Percentiles rank a stretch among this genome's conserved stretches.
phyloP scores from a whole-genome alignment of 495 filamentous ascomycete species.

The Aspergillus diversus region DNA sequence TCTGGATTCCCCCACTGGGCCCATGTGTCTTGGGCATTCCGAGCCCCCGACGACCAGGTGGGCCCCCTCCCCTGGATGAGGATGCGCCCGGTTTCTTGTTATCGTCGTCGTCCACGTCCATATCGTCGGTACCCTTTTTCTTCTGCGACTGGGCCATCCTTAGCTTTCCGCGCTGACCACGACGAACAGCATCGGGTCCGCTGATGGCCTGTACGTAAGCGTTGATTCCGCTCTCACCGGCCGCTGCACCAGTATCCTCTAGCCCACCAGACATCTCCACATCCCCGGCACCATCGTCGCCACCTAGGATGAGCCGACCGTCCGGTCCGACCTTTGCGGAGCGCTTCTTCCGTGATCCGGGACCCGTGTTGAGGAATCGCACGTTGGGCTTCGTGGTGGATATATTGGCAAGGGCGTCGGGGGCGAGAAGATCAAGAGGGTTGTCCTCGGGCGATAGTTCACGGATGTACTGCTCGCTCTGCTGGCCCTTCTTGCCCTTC shows the following conservation, averaged over 20 bases:
- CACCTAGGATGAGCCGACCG: constrained; percentile 84
- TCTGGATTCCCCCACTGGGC: constrained; percentile 42
- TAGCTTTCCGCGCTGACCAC: constrained; percentile 81
- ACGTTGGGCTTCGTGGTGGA: constrained; percentile 82
- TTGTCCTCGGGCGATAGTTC: constrained; percentile 82
- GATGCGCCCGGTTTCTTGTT: constrained; percentile 2
- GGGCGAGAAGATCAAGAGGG: constrained; percentile 89
- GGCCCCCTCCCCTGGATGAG: constrained; percentile 21
- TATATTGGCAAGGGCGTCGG: constrained; percentile 86
- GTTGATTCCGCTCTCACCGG: constrained; percentile 66
- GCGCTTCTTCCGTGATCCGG: constrained; percentile 50
- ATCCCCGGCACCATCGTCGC: constrained; percentile 55
- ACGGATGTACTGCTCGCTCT: constrained; percentile 78
- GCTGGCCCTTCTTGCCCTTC: constrained; percentile 44
- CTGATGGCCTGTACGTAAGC: constrained; percentile 91
- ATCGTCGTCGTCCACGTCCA: constrained; percentile 67
- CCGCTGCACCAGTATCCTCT: constrained; percentile 39
- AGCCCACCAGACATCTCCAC: constrained; percentile 65
- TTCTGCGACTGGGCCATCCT: constrained; percentile 76
- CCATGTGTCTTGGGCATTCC: constrained; percentile 51
- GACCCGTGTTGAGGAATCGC: constrained; percentile 47
- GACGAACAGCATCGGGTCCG: constrained; percentile 77
- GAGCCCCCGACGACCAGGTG: constrained; percentile 45
- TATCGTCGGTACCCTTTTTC: constrained; percentile 62
- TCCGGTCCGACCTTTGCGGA: constrained; percentile 74